Evolutionary conservation across 1,284 basidiomycete species (phyloP), one percentile per base, ranked within the genome.

Genomic region (Irpex sp.): DNA sequence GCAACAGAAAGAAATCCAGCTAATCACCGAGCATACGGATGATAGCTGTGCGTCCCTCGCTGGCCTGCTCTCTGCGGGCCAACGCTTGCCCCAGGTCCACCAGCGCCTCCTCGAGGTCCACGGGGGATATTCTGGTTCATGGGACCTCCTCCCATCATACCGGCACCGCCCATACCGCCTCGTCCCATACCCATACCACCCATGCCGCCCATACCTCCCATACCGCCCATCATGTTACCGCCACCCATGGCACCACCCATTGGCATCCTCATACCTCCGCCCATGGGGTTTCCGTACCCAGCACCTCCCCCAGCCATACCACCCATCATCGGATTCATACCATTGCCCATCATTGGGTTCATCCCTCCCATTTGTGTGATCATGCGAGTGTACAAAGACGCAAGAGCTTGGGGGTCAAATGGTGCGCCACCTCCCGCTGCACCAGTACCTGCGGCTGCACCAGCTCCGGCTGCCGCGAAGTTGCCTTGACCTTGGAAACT

Each of bases 401-500:
- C 91, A 64, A 93, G 83, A 0, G 89, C 91, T 70, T 92, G 89
- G 0, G 92, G 89, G 70, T 93, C 91, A 72, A 93, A 92, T 3
- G 89, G 83, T 4, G 88, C 83, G 70, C 80, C 85, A 21, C 78
- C 78, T 8, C 63, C 68, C 48, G 37, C 61, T 0, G 44, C 58
- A 5, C 60, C 68, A n/a, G 73, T 66, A 13, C 69, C 74, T 2
- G 62, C 65, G 38, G 71, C 69, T 40, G 67, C 54, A 56, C 21
- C 54, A 52, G 64, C 68, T 8, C 66, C 67, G n/a, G 64, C 66
- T 57, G 69, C 69, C 47, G 69, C 54, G n/a, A 37, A 57, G 49
- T 37, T 31, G 7, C 60, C 54, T 38, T n/a, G 55, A 15, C 71
- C 77, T 75, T 74, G 69, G 64, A 68, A 72, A 40, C 71, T 68